phyloP scores from a whole-genome alignment of 108 stramenopile genomes.

The Discostella pseudostelligera region DNA sequence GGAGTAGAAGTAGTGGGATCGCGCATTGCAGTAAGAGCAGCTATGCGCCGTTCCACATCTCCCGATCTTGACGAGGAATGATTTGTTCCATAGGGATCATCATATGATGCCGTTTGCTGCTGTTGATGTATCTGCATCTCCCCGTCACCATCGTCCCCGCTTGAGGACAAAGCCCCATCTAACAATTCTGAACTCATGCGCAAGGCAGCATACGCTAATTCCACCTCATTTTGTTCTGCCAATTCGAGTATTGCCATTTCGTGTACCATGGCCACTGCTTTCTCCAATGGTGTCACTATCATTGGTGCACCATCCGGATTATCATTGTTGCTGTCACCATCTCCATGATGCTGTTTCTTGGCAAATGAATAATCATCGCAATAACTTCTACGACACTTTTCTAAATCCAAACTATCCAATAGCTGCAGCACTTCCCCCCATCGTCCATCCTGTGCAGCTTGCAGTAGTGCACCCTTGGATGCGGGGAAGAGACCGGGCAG shows the following conservation, averaged over 20 bases:
- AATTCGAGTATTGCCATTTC: slow-evolving; percentile 65
- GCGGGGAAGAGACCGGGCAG: slow-evolving; percentile 34
- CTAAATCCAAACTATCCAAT: slow-evolving; percentile 38
- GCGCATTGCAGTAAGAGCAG: slow-evolving; percentile 52
- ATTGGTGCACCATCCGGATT: background rate
- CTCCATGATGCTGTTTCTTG: background rate
- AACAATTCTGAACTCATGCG: slow-evolving; percentile 39
- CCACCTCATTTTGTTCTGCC: slow-evolving; percentile 47
- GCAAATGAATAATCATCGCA: slow-evolving; percentile 9
- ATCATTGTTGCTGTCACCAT: slow-evolving; percentile 4
- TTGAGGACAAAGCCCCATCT: slow-evolving; percentile 15
- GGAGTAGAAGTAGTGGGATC: background rate
- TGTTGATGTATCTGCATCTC: too few relatives aligned
- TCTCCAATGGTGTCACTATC: slow-evolving; percentile 20
- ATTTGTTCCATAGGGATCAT: background rate
- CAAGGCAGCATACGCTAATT: slow-evolving; percentile 53
- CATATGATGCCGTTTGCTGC: background rate
- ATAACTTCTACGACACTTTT: slow-evolving; percentile 20
- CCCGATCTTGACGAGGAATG: slow-evolving; percentile 29
- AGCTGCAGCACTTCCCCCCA: slow-evolving; percentile 62
- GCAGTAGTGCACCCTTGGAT: slow-evolving; percentile 15
- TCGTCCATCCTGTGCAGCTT: slow-evolving; percentile 46
- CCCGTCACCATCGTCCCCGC: slow-evolving; percentile 20
- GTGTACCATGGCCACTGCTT: slow-evolving; percentile 46
- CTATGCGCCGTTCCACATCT: slow-evolving; percentile 64